phyloP scores from a whole-genome alignment of 2,329 filamentous ascomycete species.

The Chaetomiaceae sp. region DNA sequence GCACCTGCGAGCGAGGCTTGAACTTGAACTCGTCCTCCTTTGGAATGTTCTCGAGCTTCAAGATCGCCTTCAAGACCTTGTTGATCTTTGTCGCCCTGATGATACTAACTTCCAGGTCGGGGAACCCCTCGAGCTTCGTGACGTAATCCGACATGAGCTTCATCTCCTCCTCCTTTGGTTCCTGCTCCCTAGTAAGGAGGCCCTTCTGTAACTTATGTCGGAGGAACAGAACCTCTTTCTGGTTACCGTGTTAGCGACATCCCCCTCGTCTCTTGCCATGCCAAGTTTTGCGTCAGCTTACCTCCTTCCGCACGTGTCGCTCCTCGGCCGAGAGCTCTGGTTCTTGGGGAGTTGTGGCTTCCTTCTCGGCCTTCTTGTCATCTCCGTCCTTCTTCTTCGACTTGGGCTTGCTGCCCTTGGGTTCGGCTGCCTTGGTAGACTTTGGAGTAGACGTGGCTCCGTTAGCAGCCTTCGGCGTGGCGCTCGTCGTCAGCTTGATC shows the following conservation, averaged over 20 bases:
- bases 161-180: slow-evolving; percentile 85
- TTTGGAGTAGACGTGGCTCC: slow-evolving; percentile 51
- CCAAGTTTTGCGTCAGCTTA: slow-evolving; percentile 30
- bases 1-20: slow-evolving; percentile 72
- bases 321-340: slow-evolving; percentile 56
- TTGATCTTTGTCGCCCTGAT: slow-evolving; percentile 94
- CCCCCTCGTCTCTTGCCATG: neutral
- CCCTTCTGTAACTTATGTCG: slow-evolving; percentile 94
- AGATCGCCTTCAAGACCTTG: slow-evolving; percentile 92
- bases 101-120: slow-evolving; percentile 81
- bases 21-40: slow-evolving; percentile 86
- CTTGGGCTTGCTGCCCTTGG: slow-evolving; percentile 41
- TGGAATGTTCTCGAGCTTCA: slow-evolving; percentile 82
- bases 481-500: slow-evolving; percentile 61
- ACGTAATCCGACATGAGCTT: slow-evolving; percentile 71
- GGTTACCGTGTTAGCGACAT: slow-evolving; percentile 11
- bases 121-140: slow-evolving; percentile 71
- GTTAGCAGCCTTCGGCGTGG: slow-evolving; percentile 65
- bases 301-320: slow-evolving; percentile 56
- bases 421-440: slow-evolving; percentile 49
- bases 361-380: slow-evolving; percentile 54
- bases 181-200: slow-evolving; percentile 77
- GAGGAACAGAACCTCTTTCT: slow-evolving; percentile 83
- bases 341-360: slow-evolving; percentile 46
- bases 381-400: slow-evolving; percentile 57